Conservation (phyloP, 1,284 basidiomycete genomes). For the Irpex rosettiformis region DNA sequence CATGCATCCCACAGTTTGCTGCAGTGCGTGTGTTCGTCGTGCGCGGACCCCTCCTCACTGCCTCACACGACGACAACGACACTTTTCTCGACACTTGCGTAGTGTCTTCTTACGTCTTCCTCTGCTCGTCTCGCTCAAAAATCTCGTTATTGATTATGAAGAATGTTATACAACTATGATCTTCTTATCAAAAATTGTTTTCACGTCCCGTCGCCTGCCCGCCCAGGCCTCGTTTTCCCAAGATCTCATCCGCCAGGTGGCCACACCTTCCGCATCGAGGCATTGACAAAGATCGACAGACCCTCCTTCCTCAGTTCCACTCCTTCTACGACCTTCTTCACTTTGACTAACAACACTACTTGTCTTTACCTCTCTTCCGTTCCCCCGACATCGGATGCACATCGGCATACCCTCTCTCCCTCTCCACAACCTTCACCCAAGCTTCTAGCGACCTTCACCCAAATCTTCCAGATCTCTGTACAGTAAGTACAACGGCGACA, state of each 20-base stretch:
- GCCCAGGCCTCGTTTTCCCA: not conserved
- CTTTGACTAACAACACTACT: not conserved
- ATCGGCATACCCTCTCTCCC: not conserved
- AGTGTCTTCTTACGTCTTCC: not conserved
- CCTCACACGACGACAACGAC: not conserved
- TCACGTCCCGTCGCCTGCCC: not conserved
- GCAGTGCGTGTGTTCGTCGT: not conserved
- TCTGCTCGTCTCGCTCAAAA: not conserved
- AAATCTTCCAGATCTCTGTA: too few relatives aligned
- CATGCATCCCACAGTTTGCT: not conserved
- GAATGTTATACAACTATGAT: not conserved
- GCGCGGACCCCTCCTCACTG: not conserved
- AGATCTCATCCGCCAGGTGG: not conserved
- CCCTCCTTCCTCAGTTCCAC: not conserved
- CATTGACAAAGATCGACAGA: not conserved
- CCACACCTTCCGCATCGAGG: not conserved
- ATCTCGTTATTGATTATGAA: not conserved
- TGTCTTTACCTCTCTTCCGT: not conserved
- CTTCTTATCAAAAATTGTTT: constrained; percentile 4
- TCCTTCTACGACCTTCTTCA: too few relatives aligned
- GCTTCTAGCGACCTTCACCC: not conserved
- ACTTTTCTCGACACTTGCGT: not conserved
- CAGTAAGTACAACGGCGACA: too few relatives aligned
- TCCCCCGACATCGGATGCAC: not conserved
- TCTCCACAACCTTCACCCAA: not conserved